Base-by-base conservation (phyloP, 768 basidiomycete genomes). In the Leccinellum albellum region DNA sequence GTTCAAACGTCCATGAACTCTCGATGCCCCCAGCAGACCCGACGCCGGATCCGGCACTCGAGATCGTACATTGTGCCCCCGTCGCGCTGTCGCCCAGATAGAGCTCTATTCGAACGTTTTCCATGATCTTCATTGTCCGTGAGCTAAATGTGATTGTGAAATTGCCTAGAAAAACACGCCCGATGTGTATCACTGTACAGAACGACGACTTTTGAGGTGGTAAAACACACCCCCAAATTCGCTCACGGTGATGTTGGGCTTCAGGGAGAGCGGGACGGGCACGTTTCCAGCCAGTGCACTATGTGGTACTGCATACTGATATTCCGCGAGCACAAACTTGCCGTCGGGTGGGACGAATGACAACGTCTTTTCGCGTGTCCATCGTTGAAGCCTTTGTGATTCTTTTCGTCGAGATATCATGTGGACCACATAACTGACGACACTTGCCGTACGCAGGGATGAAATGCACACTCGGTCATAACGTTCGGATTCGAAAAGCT, bases 341-440 rank as follows among this genome's bases (percentile, higher is more conserved):
- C 95, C 94, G 64, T 98, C 95, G 5, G 95, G 95, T 6, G 95
- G 95, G 21, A 98, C 83, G 69, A 98, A 98, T 2, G 95, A 96
- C 42, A 98, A 74, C 1, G 79, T 73, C 64, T 83, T 87, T 66
- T 91, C 86, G 37, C 85, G 83, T 23, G 79, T 75, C 89, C 92
- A 97, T 55, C 86, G 85, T 65, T 83, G 86, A 24, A 95, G 76
- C 35, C 94, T 95, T 40, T 62, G 26, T 8, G 32, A 31, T 46
- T 58, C 15, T 51, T 20, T 54, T 26, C 31, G 58, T 60, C 54
- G 62, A 40, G 10, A 61, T 32, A 42, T 46, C 29, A 20, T 26
- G 46, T 20, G 23, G 52, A 40, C 47, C 40, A 44, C 53, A 31
- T 40, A 40, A 49, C 2, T 4, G 28, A 50, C 32, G 23, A 54